These are phyloP conservation scores for Elaeagnus macrophylla DNA, from an alignment of 306 rosid genomes.

Conservation along the genomic window DNA sequence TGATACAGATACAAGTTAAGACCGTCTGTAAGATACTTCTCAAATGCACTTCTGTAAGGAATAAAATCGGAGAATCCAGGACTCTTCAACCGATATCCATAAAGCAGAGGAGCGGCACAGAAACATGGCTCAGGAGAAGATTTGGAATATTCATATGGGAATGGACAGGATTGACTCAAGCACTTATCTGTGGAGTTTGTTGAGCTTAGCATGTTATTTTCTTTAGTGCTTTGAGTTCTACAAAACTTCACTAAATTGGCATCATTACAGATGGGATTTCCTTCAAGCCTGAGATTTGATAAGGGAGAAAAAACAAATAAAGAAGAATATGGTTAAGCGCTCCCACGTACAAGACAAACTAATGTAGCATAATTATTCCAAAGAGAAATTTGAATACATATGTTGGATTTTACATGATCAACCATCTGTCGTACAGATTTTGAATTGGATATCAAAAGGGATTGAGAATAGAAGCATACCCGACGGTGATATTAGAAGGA, in stretches of 20 bases:
- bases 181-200: neutral
- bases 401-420: no score
- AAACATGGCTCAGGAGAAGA: neutral
- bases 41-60: neutral
- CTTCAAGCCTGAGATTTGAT: constrained; percentile 4
- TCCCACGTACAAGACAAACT: no score
- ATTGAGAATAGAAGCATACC: constrained; percentile 32
- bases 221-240: neutral
- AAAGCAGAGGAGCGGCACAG: constrained; percentile 10
- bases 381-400: no score
- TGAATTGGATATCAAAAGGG: constrained; percentile 7
- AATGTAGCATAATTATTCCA: no score
- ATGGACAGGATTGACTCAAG: neutral
- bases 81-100: constrained; percentile 6
- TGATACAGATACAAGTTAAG: constrained; percentile 2
- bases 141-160: neutral
- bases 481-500: constrained; percentile 59
- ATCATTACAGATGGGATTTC: constrained; percentile 10
- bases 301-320: no score
- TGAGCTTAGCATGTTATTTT: neutral
- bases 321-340: no score
- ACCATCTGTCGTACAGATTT: no score
- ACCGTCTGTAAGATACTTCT: neutral
- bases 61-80: constrained; percentile 8
- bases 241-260: constrained; percentile 5